Base-by-base conservation (phyloP, 2,329 filamentous ascomycete genomes). In the Microdochium paspali region DNA sequence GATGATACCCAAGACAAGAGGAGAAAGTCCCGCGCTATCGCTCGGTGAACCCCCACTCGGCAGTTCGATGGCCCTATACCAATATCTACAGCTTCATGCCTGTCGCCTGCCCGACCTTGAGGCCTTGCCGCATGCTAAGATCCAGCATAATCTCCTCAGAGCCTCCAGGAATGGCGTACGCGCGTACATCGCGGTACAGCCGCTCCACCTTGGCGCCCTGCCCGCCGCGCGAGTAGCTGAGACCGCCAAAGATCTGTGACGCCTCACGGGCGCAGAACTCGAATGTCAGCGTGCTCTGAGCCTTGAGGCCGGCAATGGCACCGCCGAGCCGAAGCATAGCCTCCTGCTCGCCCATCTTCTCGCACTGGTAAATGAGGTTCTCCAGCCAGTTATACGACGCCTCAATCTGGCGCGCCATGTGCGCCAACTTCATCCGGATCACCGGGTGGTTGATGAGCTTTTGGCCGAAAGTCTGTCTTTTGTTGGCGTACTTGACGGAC, bases 111-210 rank as follows among this genome's bases (percentile, higher is more conserved):
- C 90, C 87, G 47, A 98, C 93, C 65, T 81, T 83, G 73, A 95
- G 66, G 53, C 84, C 86, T 75, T 96, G 90, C 58, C 91, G 78
- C 66, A 98, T 95, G 69, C 88, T 95, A 61, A 98, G 68, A 66
- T 98, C 93, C 55, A 97, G 73, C 93, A 98, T 98, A 55, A 98
- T 98, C 77, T 98, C 93, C 72, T 98, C 91, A 55, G 83, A 89
- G 23, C 93, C 93, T 60, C 93, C 93, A 3, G 93, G 93, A 57
- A 98, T 91, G 52, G 93, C 91, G 66, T 98, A 97, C 1, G 93
- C 93, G 57, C 93, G 79, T 15, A 97, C 93, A 66, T 98, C 93
- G 53, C 93, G 80, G 69, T 97, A 97, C 58, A 98, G 70, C 50
- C 93, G 74, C 80, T 98, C 93, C 46, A 97, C 81, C 80, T 96